Base-by-base conservation (phyloP, 768 basidiomycete species). In the Trametes maxima region DNA sequence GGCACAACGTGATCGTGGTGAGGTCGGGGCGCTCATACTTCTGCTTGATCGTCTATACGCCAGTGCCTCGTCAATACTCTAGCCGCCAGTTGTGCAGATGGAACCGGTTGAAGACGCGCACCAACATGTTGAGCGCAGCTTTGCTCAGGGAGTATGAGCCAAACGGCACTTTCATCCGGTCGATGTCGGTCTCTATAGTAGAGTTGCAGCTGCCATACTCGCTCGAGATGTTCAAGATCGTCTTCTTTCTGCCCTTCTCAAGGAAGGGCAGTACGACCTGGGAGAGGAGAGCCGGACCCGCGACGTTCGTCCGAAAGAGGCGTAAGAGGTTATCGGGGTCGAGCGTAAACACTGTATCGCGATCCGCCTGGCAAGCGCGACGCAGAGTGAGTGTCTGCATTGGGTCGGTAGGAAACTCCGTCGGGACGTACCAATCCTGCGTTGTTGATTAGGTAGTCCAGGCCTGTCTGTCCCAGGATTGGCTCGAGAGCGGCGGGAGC, bases 361-460 rank as follows among this genome's bases (percentile, higher is more conserved):
- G 11, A 25, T 33, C 43, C 28, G 39, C 37, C n/a, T 40, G n/a
- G 39, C 14, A 43, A 39, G 13, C 67, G 14, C 12, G 28, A 33
- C 28, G 28, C n/a, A n/a, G n/a, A n/a, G n/a, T n/a, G n/a, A n/a
- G n/a, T n/a, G n/a, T n/a, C n/a, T n/a, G n/a, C n/a, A n/a, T n/a
- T n/a, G n/a, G n/a, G n/a, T n/a, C n/a, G n/a, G n/a, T n/a, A n/a
- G n/a, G n/a, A n/a, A n/a, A n/a, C n/a, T n/a, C n/a, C n/a, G n/a
- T n/a, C n/a, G n/a, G n/a, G n/a, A 40, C 76, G 57, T 57, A 76
- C 76, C 22, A 75, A 58, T 0, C 67, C 39, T 5, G 39, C 39
- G 40, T 77, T 78, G 66, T 78, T 79, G 54, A 77, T 60, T 21
- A 79, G 65, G 53, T 76, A 78, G 61, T 78, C 75, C 10, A 79